phyloP scores from a whole-genome alignment of 345 rosid genomes.

The Aquilaria yunnanensis region DNA sequence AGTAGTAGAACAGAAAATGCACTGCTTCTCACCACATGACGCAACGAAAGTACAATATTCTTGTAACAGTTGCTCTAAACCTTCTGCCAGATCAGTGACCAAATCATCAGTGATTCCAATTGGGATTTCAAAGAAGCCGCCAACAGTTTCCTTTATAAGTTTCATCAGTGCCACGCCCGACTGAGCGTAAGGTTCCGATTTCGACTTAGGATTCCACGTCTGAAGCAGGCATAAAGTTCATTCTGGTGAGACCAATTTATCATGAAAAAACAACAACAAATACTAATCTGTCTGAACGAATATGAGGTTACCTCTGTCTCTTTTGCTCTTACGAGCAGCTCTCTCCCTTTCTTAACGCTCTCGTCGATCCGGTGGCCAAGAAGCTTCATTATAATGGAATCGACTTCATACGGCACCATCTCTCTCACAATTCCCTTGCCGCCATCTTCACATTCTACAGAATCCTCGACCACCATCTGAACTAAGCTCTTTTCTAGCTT shows the following conservation, averaged over 20 bases:
- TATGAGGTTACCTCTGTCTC: constrained; percentile 68
- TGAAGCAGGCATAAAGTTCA: constrained; percentile 13
- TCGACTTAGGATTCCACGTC: constrained; percentile 98
- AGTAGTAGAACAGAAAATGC: not conserved
- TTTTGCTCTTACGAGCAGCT: constrained; percentile 43
- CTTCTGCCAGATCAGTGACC: constrained; percentile 66
- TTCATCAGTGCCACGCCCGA: constrained; percentile 67
- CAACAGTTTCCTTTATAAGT: constrained; percentile 50
- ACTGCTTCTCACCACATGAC: constrained; percentile 55
- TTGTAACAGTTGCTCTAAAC: constrained; percentile 55
- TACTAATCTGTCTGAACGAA: not conserved
- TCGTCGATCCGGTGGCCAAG: constrained; percentile 65
- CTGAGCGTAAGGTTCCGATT: constrained; percentile 81
- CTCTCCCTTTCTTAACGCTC: constrained; percentile 39
- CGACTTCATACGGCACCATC: constrained; percentile 90
- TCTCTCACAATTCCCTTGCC: constrained; percentile 70
- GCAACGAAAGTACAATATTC: constrained; percentile 70
- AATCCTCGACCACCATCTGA: constrained; percentile 86
- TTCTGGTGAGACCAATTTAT: not conserved
- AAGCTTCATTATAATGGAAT: constrained; percentile 44
- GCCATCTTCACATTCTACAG: constrained; percentile 79
- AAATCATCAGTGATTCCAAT: constrained; percentile 72
- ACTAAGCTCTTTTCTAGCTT: constrained; percentile 77
- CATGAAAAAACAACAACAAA: not conserved
- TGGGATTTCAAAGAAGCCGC: constrained; percentile 81